Conservation (phyloP, 2,329 filamentous ascomycete species). For the Aureobasidium namibiae region DNA sequence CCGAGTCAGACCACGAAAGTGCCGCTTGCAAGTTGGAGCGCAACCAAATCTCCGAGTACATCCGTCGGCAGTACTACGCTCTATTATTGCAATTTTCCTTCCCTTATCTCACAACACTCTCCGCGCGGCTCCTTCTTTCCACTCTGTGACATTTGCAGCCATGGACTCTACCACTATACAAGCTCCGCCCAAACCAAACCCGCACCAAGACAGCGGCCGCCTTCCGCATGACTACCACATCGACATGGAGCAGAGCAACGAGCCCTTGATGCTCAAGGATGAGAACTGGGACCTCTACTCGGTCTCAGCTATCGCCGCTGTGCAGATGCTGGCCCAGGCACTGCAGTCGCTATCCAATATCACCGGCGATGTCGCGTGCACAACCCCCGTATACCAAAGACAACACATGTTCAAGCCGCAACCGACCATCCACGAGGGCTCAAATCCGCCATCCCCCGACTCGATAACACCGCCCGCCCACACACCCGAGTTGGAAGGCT, state of each 20-base stretch:
- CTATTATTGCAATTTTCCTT: neutral
- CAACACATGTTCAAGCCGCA: constrained; percentile 57
- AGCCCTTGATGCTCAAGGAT: constrained; percentile 22
- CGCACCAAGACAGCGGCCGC: constrained; percentile 8
- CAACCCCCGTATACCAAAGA: constrained; percentile 55
- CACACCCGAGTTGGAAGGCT: constrained; percentile 28
- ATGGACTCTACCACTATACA: neutral
- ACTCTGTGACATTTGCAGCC: neutral
- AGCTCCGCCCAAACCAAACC: constrained; percentile 9
- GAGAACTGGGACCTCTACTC: constrained; percentile 60
- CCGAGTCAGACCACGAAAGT: neutral
- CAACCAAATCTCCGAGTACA: neutral
- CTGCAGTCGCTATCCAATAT: constrained; percentile 55
- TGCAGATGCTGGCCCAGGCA: constrained; percentile 65
- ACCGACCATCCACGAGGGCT: constrained; percentile 33
- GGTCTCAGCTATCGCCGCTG: constrained; percentile 62
- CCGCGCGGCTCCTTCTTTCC: neutral
- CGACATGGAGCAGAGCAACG: constrained; percentile 19
- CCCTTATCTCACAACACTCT: neutral
- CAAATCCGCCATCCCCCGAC: constrained; percentile 27
- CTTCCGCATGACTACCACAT: constrained; percentile 12
- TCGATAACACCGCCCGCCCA: constrained; percentile 10
- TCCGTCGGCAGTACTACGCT: neutral
- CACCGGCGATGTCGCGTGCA: constrained; percentile 72
- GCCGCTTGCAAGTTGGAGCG: neutral